Evolutionary conservation across 768 basidiomycete genomes (phyloP), one percentile per base, ranked within the genome.

Genomic region (Tephrocybe sp.): DNA sequence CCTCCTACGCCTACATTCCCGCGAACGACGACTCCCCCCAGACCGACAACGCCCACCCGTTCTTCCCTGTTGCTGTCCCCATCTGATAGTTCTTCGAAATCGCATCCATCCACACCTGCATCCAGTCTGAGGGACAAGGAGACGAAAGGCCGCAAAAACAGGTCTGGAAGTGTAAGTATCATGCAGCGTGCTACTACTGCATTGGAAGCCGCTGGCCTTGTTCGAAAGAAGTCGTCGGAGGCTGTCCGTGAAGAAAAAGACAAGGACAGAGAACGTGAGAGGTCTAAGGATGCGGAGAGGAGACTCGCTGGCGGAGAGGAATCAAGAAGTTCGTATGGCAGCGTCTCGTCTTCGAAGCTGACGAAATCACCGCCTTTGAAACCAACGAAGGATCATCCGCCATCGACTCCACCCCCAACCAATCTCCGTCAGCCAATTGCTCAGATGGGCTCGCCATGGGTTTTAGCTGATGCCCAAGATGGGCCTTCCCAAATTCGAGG

Each of bases 131-230:
- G 76, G 60, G 82, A 81, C 46, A 78, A 76, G 60, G 82, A 82
- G 48, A 76, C 74, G 20, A 85, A 81, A 55, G 74, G 76, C 16
- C 76, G 84, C 42, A 94, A 95, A 65, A 72, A 68, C 20, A 77
- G 95, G 13, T 84, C 92, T 2, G 89, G 92, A 5, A 96, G 94
- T 51, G 90, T 98, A 45, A 94, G 87, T 61, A 97, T 98, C 66
- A 90, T 98, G 80, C 95, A 98, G 60, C 83, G 94, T 20, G 94
- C 92, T 0, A 95, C 93, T 2, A 96, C 92, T 1, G 92, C 89
- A 1, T 75, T 93, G 20, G 90, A 92, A 64, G 92, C 89, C 9
- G 88, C 87, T 11, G 88, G 91, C 2, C 68, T 95, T 9, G 88
- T 92, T 41, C 72, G 86, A 53, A 92, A 93, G 70, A 92, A 89